Conservation (phyloP, 2,329 filamentous ascomycete species). For the Ampelomyces quisqualis region DNA sequence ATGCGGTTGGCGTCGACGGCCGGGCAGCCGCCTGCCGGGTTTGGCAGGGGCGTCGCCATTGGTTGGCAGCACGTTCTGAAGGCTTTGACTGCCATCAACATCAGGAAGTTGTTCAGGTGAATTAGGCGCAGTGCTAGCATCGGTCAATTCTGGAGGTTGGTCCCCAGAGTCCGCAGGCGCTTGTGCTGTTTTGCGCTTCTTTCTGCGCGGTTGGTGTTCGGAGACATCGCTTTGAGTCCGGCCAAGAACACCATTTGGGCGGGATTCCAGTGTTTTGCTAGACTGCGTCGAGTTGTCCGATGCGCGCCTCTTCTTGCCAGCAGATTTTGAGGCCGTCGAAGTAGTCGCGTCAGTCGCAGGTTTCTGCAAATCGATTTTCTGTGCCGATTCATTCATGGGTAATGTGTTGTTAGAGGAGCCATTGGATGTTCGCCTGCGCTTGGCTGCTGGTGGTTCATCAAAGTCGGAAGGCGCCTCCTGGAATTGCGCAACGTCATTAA, state of each 20-base stretch:
- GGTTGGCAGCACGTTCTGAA: slow-evolving; percentile 39
- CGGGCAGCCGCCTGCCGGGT: slow-evolving; percentile 42
- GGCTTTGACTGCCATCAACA: slow-evolving; percentile 32
- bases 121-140: slow-evolving; percentile 39
- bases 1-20: slow-evolving; percentile 51
- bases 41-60: slow-evolving; percentile 42
- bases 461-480: slow-evolving; percentile 30
- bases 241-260: slow-evolving; percentile 38
- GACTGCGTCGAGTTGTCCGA: slow-evolving; percentile 37
- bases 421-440: slow-evolving; percentile 42
- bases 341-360: slow-evolving; percentile 20
- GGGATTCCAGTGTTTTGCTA: slow-evolving; percentile 30
- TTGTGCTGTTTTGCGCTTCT: slow-evolving; percentile 39
- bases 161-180: slow-evolving; percentile 30
- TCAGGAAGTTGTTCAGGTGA: slow-evolving; percentile 41
- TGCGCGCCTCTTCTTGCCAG: slow-evolving; percentile 37
- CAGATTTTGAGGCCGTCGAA: slow-evolving; percentile 21
- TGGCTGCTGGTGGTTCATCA: slow-evolving; percentile 42
- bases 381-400: slow-evolving; percentile 31
- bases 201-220: slow-evolving; percentile 39
- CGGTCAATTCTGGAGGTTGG: slow-evolving; percentile 40
- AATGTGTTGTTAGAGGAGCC: slow-evolving; percentile 33
- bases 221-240: slow-evolving; percentile 40
- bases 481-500: slow-evolving; percentile 37
- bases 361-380: slow-evolving; percentile 26